These are phyloP conservation scores for Triticum urartu DNA, from an alignment of 176 grass and related monocot genomes.

Conservation along the genomic window DNA sequence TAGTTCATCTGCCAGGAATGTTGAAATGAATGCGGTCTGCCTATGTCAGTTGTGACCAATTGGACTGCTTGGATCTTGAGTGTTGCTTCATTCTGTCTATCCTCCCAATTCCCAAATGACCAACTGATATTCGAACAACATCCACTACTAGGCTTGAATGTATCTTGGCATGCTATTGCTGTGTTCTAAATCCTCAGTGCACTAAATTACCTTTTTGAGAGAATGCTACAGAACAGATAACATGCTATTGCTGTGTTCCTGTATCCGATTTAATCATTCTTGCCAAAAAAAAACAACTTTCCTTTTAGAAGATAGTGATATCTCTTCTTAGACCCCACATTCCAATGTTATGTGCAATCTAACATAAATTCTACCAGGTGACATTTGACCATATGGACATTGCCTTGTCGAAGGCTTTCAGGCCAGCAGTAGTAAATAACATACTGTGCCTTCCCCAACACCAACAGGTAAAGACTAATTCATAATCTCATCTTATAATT, in stretches of 20 bases:
- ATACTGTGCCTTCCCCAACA: conserved; percentile 97
- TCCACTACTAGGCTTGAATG: neutral
- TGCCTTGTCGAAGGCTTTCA: conserved; percentile 87
- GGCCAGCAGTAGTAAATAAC: conserved; percentile 64
- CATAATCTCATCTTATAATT: neutral
- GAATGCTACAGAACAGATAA: neutral
- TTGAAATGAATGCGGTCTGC: neutral
- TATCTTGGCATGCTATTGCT: neutral
- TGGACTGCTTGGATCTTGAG: neutral
- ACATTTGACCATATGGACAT: conserved; percentile 90
- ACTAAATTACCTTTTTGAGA: neutral
- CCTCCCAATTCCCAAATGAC: neutral
- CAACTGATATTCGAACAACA: neutral
- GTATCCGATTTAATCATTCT: neutral
- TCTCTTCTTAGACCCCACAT: neutral
- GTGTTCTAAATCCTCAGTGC: conserved; percentile 2
- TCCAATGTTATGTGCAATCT: neutral
- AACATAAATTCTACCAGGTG: conserved; percentile 58
- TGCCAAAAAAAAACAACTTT: conserved; percentile 3
- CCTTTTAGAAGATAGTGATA: neutral
- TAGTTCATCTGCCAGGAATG: neutral
- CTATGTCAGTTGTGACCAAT: conserved; percentile 6
- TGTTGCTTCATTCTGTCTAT: neutral
- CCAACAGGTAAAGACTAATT: conserved; percentile 62
- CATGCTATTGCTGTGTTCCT: conserved; percentile 11